These are phyloP conservation scores for Graphilbum sp. DNA, from an alignment of 2,329 filamentous ascomycete genomes.

Conservation along the genomic window DNA sequence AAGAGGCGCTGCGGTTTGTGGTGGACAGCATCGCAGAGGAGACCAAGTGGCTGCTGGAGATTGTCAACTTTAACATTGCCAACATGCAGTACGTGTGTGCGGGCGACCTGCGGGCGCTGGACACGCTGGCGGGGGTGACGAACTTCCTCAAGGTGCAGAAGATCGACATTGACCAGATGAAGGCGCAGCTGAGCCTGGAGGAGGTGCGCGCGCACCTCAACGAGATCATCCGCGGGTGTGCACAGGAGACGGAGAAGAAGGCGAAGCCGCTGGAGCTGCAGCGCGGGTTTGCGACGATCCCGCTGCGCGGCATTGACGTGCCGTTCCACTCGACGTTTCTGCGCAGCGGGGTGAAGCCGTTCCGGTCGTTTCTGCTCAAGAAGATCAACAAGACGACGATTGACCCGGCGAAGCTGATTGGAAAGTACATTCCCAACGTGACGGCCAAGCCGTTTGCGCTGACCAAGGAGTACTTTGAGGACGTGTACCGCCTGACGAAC, in stretches of 20 bases:
- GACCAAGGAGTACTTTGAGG: constrained; percentile 98
- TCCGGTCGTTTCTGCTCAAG: constrained; percentile 96
- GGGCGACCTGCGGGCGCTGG: constrained; percentile 53
- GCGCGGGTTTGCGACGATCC: constrained; percentile 93
- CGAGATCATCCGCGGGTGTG: constrained; percentile 79
- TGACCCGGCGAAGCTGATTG: constrained; percentile 88
- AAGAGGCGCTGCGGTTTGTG: constrained; percentile 90
- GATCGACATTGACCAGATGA: constrained; percentile 89
- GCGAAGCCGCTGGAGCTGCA: constrained; percentile 76
- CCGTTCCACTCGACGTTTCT: constrained; percentile 99
- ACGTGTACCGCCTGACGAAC: constrained; percentile 90
- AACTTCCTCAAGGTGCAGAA: constrained; percentile 96
- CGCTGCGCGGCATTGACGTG: constrained; percentile 91
- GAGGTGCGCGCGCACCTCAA: constrained; percentile 81
- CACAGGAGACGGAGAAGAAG: constrained; percentile 76
- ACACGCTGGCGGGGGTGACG: constrained; percentile 61
- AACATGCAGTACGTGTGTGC: constrained; percentile 64
- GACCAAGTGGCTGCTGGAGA: constrained; percentile 91
- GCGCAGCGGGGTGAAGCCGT: constrained; percentile 95
- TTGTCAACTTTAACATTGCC: constrained; percentile 88
- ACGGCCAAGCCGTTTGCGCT: constrained; percentile 90
- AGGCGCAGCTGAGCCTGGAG: constrained; percentile 71
- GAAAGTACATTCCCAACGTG: constrained; percentile 98
- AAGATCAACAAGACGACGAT: constrained; percentile 99
- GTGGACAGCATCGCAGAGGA: constrained; percentile 89